A percentile compares a stretch with the other conserved stretches of the same genome.
Evolutionary conservation across 192 early-diverging fungal species (phyloP).

Genomic region (Linnemannia exigua): DNA sequence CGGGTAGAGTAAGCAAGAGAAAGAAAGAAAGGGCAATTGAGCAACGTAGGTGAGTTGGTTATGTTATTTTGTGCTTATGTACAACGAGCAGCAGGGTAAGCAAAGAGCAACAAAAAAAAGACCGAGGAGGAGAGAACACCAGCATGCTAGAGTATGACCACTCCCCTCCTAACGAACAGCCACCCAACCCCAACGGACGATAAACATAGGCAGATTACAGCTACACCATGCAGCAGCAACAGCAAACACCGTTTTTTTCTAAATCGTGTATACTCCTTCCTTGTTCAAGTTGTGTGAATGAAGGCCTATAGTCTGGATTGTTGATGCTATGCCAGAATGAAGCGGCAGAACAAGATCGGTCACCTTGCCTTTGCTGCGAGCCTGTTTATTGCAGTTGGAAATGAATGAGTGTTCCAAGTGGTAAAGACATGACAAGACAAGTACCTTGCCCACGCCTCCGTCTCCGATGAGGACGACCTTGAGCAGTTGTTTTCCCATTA

Average conservation of each 20-base stretch:
- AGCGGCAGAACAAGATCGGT: no score
- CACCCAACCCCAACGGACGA: background rate
- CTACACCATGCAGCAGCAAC: slow-evolving; percentile 14
- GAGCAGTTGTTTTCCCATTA: slow-evolving; percentile 66
- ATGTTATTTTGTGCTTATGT: background rate
- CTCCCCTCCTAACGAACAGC: background rate
- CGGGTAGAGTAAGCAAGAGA: background rate
- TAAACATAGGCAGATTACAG: background rate
- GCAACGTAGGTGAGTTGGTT: background rate
- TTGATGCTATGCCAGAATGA: no score
- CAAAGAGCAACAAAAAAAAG: background rate
- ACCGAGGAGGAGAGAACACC: background rate
- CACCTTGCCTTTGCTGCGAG: no score
- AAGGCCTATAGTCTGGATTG: no score
- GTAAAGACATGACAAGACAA: no score
- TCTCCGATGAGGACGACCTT: slow-evolving; percentile 70
- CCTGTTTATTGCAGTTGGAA: no score
- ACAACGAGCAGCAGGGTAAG: background rate
- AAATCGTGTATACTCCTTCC: no score
- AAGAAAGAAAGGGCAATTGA: background rate
- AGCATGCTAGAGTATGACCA: background rate
- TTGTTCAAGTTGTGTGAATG: no score
- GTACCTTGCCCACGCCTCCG: slow-evolving; percentile 71
- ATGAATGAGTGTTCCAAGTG: no score
- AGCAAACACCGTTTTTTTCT: background rate